Conservation (phyloP, 352 stramenopile genomes). For the Phytophthora megakarya region DNA sequence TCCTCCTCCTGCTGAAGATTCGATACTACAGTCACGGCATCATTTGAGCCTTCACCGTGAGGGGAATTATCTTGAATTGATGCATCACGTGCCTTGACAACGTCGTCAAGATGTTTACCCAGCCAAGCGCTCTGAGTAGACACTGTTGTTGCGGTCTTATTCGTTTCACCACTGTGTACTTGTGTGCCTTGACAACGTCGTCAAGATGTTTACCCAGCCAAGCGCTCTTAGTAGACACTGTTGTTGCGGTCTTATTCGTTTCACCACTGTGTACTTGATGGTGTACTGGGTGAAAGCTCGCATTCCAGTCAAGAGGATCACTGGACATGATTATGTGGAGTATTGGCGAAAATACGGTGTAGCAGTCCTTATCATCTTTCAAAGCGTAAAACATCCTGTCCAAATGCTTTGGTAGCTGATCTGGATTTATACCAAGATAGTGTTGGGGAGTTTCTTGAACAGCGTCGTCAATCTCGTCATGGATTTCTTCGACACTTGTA, state of each 20-base stretch:
- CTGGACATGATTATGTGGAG: conserved; percentile 43
- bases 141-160: not conserved
- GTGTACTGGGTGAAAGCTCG: conserved; percentile 21
- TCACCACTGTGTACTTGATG: too few relatives aligned
- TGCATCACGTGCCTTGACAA: not conserved
- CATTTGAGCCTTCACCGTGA: not conserved
- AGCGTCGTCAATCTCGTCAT: not conserved
- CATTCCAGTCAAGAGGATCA: conserved; percentile 41
- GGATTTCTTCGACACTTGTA: conserved; percentile 8
- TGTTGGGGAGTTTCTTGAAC: not conserved
- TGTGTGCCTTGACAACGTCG: not conserved
- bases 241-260: not conserved
- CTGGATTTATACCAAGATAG: not conserved
- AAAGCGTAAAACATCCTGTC: conserved; percentile 37
- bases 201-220: conserved; percentile 28
- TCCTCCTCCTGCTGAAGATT: conserved; percentile 4
- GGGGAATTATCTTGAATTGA: not conserved
- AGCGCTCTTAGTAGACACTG: not conserved
- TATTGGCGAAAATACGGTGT: conserved; percentile 45
- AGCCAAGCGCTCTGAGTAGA: conserved; percentile 9
- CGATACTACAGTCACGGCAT: not conserved
- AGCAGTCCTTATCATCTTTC: conserved; percentile 37
- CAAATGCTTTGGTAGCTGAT: conserved; percentile 19
- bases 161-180: too few relatives aligned
- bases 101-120: conserved; percentile 17